Evolutionary conservation across 805 yeast species (phyloP), one percentile per base, ranked within the genome.

Genomic region (Zygosaccharomyces pseudorouxii): DNA sequence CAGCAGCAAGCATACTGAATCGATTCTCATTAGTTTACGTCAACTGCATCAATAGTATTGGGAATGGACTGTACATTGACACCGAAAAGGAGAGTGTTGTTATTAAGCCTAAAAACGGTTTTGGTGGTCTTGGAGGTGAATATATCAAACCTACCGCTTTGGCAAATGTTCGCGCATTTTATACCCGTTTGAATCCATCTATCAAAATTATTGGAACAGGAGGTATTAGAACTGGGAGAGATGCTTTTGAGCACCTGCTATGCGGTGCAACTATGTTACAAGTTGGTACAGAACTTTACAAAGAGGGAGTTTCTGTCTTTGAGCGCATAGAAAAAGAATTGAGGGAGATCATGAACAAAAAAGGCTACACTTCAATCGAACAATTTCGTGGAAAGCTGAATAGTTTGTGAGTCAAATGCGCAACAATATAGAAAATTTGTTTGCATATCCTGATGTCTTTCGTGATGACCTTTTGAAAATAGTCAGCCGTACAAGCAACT

Each of bases 111-210:
- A 63, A 63, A 51, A 46, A 57, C 45, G 67, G 68, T 16, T 63
- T 62, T 50, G 68, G 67, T 28, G 68, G 68, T 42, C 56, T 63
- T 45, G 68, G 68, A 37, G 67, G 68, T 36, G 65, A 63, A 29
- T 63, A 62, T 44, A 58, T 61, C 36, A 63, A 63, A 38, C 68
- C 68, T 23, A 63, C 67, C 18, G 68, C 68, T 12, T 49, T 63
- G 27, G 68, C 67, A 2, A 63, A 63, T 46, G 68, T 63, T 18
- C 57, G 67, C 23, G 68, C 67, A 3, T 63, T 63, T 46, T 62
- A 63, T 51, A 57, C 59, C 19, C 63, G 65, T 49, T 51, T 63
- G 42, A 63, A 59, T 29, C 63, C 62, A 38, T 42, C 47, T 12
- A 63, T 62, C 42, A 62, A 57, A 40, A 49, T 63, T 16, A 56